Evolutionary conservation across 2,329 filamentous ascomycete species (phyloP), one percentile per base, ranked within the genome.

Genomic region (Pseudogymnoascus sp.): DNA sequence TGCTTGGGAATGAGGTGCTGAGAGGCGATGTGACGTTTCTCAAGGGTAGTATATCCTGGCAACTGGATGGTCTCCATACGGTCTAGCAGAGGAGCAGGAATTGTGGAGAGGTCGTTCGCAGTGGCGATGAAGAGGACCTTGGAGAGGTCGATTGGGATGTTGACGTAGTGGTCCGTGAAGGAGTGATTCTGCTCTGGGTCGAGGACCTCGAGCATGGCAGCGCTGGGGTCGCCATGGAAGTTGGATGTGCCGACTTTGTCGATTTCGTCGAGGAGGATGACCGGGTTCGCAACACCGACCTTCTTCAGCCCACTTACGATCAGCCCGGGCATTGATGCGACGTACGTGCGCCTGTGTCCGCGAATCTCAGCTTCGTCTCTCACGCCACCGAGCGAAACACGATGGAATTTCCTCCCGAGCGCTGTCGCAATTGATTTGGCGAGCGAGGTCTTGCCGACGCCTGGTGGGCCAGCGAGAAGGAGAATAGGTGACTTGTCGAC

Each of bases 71-170:
- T 96, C 77, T 99, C 95, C 93, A 99, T 97, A 64, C 95, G 89
- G 76, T 99, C 95, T 11, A 99, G 82, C 2, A 99, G 80, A 17
- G 95, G 93, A n/a, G 92, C 82, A 1, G 95, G 93, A 62, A 99
- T 99, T 0, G 93, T 97, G 71, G 97, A 93, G 23, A 97, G 82
- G 9, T 85, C 91, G 77, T 99, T 99, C 53, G 95, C 95, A 0
- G 95, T 99, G 6, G 95, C 95, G 71, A 99, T 96, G 78, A 99
- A 99, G 10, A 99, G 82, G 21, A 99, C 91, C 77, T 96, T 97
- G 78, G 91, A 96, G 19, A 99, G 82, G 73, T 99, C 95, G 68
- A 97, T 91, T 0, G 95, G 93, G 66, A 97, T 92, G 71, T 93
- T 93, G 74, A 99, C 86, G 74, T 97, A 99, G 77, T 99, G 95